Evolutionary conservation across 164 flowering plant species (phyloP).

Genomic region (Cinnamomum chago): DNA sequence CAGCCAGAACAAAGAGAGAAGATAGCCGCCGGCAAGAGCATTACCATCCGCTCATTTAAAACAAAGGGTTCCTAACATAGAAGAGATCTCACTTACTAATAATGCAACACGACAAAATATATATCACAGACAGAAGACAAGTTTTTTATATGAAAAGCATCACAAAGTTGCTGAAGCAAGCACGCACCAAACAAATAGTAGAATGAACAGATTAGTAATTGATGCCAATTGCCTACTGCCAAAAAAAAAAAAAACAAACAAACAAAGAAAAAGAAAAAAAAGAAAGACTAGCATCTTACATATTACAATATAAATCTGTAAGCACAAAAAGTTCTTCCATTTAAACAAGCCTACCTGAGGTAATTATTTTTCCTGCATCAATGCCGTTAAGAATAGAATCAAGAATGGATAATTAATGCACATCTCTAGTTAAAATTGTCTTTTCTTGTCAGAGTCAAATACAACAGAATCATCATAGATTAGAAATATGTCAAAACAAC

Average conservation of each 20-base stretch:
- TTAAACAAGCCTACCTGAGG: neutral
- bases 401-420: neutral
- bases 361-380: neutral
- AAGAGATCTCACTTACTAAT: slow-evolving; percentile 3
- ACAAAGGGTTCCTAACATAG: slow-evolving; percentile 42
- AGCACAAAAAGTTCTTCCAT: neutral
- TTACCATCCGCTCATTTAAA: slow-evolving; percentile 44
- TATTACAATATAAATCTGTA: neutral
- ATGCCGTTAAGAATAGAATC: neutral
- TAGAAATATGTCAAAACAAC: neutral
- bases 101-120: neutral
- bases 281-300: neutral
- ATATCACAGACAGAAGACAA: neutral
- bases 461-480: neutral
- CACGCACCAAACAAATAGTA: neutral
- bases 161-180: neutral
- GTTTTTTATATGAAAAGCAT: neutral
- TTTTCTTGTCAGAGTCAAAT: neutral
- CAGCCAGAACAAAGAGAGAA: slow-evolving; percentile 75
- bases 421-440: neutral
- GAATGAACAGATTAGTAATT: neutral
- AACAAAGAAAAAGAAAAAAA: neutral
- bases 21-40: slow-evolving; percentile 63
- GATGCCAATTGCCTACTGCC: neutral
- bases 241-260: neutral